Evolutionary conservation across 2,329 filamentous ascomycete genomes (phyloP).

Genomic region (Botrytis hyacinthi): DNA sequence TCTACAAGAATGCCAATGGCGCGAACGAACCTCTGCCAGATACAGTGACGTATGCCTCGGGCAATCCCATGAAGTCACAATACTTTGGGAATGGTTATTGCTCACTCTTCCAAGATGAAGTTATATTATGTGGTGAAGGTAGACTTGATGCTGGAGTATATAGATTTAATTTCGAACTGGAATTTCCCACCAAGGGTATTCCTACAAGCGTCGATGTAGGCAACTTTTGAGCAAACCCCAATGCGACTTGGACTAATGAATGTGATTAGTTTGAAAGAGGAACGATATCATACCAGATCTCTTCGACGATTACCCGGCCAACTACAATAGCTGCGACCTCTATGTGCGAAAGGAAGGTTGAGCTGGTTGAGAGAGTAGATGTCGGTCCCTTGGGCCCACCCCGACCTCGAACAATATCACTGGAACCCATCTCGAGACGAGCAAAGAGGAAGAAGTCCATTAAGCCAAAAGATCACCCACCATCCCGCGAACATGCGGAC

Average conservation of each 20-base stretch:
- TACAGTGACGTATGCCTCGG: conserved; percentile 35
- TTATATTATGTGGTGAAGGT: conserved; percentile 75
- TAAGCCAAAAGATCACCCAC: conserved; percentile 28
- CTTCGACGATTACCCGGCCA: conserved; percentile 83
- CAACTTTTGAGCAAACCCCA: conserved; percentile 27
- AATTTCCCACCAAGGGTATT: conserved; percentile 66
- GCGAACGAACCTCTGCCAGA: conserved; percentile 47
- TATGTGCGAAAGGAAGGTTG: conserved; percentile 77
- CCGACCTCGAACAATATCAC: conserved; percentile 76
- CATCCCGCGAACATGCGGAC: conserved; percentile 30
- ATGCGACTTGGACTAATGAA: conserved; percentile 17
- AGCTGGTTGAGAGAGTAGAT: conserved; percentile 79
- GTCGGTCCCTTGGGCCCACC: conserved; percentile 72
- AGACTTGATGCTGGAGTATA: conserved; percentile 71
- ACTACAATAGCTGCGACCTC: conserved; percentile 79
- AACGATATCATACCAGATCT: conserved; percentile 87
- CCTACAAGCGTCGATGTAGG: conserved; percentile 95
- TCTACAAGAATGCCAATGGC: conserved; percentile 66
- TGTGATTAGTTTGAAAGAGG: conserved; percentile 81
- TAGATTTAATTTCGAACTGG: conserved; percentile 74
- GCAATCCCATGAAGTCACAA: conserved; percentile 44
- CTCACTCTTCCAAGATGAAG: conserved; percentile 80
- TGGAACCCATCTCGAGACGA: conserved; percentile 80
- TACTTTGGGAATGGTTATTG: conserved; percentile 76
- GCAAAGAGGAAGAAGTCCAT: conserved; percentile 48